Base-by-base conservation (phyloP, 257 asterid genomes). In the Osmanthus fragrans region DNA sequence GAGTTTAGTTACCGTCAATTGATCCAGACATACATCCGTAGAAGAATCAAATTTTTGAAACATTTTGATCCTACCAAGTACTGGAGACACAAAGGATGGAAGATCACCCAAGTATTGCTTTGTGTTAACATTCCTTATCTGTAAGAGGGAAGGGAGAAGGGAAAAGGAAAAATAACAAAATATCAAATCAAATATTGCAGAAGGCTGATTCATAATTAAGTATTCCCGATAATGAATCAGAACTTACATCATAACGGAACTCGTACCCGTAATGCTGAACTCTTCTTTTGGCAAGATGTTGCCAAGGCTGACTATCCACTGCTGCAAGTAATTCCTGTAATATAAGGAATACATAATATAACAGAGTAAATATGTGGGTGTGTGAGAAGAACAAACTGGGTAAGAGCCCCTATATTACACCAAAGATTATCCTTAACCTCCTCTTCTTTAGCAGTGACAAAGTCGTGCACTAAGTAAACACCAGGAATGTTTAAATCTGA, bases 251-350 rank as follows among this genome's bases (percentile, higher is more conserved):
- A 82, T 95, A 95, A 82, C 92, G 78, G 73, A 95, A 93, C 86
- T 88, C 98, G 40, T 90, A 95, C 82, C 99, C 97, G 70, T 91
- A 88, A 84, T 95, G 99, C 78, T 95, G 98, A 84, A 95, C 98
- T 82, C 94, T 82, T 89, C 99, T 86, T 89, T 91, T 95, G 75
- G 98, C 98, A 77, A 95, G 99, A 76, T 83, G 87, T 54, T 86
- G 85, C 98, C 98, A 95, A 10, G 90, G 87, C 7, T 34, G 37
- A 34, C 37, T 5, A 34, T 34, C 7, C 76, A 93, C 97, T 11
- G 98, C 96, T 1, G 87, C 90, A 81, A 95, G 96, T 84, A 95
- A 75, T 69, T 88, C 96, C 99, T 34, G 1, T 34, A 34, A 5
- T 95, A 86, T 67, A 67, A 67, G 63, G 70, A 67, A 13, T 16